Evolutionary conservation across 768 basidiomycete genomes (phyloP).

Genomic region (Leucosporidium creatinivorum): DNA sequence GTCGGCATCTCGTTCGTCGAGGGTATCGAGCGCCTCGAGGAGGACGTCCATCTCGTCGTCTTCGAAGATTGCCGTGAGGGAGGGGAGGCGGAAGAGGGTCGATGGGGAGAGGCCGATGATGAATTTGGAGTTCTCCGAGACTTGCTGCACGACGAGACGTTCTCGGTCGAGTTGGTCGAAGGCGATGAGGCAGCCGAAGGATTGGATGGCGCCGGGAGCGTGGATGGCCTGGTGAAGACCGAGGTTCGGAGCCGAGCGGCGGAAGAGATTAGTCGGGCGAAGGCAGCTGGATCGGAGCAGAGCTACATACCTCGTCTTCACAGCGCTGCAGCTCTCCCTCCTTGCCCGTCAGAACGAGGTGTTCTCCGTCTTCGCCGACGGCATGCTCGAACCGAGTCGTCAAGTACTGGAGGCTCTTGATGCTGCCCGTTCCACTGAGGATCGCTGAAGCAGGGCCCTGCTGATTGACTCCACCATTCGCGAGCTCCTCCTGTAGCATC

Average conservation of each 20-base stretch:
- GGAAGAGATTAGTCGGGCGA: no score
- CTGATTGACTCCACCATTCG: no score
- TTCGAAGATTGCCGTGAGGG: slow-evolving; percentile 64
- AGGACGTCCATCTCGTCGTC: slow-evolving; percentile 59
- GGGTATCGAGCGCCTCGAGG: slow-evolving; percentile 66
- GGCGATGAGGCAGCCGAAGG: slow-evolving; percentile 68
- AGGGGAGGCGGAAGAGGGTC: slow-evolving; percentile 63
- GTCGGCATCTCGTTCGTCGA: slow-evolving; percentile 50
- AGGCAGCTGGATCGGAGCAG: slow-evolving; percentile 6
- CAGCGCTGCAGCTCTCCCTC: slow-evolving; percentile 61
- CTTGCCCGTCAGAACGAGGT: slow-evolving; percentile 57
- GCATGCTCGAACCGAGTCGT: slow-evolving; percentile 60
- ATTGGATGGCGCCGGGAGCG: slow-evolving; percentile 72
- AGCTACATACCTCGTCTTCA: slow-evolving; percentile 60
- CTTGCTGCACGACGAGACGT: slow-evolving; percentile 60
- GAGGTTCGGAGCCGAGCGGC: no score
- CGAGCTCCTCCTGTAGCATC: no score
- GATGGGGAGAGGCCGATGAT: slow-evolving; percentile 65
- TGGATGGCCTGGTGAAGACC: slow-evolving; percentile 56
- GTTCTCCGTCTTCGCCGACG: slow-evolving; percentile 59
- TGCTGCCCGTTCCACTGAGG: no score
- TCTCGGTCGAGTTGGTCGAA: slow-evolving; percentile 59
- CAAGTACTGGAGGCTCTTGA: slow-evolving; percentile 38
- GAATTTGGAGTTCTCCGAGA: slow-evolving; percentile 73
- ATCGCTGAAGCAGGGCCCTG: no score